Percentiles rank a stretch among this genome's conserved stretches.
These are phyloP conservation scores for Diaporthe ampelina DNA, from an alignment of 2,329 filamentous ascomycete genomes.

Conservation along the genomic window DNA sequence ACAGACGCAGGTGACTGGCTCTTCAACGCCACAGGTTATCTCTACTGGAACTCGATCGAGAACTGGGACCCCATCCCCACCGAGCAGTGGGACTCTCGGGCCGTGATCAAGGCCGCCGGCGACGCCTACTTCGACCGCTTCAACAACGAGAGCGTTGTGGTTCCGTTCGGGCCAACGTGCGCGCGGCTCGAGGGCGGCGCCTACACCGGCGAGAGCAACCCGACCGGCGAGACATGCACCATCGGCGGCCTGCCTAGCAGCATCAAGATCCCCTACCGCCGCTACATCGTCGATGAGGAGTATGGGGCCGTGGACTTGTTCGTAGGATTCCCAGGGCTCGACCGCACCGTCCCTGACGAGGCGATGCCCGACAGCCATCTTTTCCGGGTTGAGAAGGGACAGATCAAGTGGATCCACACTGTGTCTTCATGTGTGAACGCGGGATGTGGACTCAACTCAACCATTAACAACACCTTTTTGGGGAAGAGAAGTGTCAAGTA, in stretches of 20 bases:
- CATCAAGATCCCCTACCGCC: constrained; percentile 45
- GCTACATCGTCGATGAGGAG: constrained; percentile 50
- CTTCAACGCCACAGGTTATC: constrained; percentile 54
- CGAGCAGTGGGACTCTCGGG: constrained; percentile 49
- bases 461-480: not conserved
- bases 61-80: constrained; percentile 51
- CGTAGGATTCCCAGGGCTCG: constrained; percentile 47
- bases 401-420: constrained; percentile 49
- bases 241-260: constrained; percentile 47
- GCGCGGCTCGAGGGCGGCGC: constrained; percentile 47
- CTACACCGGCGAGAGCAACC: constrained; percentile 43
- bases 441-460: constrained; percentile 44
- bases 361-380: constrained; percentile 49
- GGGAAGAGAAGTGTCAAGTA: not conserved
- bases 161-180: constrained; percentile 48
- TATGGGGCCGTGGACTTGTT: constrained; percentile 48
- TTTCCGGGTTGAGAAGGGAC: constrained; percentile 48
- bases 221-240: constrained; percentile 43
- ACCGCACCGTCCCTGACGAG: constrained; percentile 37
- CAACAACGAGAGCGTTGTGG: constrained; percentile 44
- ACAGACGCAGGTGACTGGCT: constrained; percentile 54
- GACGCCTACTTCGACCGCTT: constrained; percentile 51
- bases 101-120: constrained; percentile 50
- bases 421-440: constrained; percentile 45
- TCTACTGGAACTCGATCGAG: constrained; percentile 51